Percentiles rank a stretch among this genome's conserved stretches.
Conservation (phyloP, 23 red algal genomes). For the Chondrus crispus region DNA sequence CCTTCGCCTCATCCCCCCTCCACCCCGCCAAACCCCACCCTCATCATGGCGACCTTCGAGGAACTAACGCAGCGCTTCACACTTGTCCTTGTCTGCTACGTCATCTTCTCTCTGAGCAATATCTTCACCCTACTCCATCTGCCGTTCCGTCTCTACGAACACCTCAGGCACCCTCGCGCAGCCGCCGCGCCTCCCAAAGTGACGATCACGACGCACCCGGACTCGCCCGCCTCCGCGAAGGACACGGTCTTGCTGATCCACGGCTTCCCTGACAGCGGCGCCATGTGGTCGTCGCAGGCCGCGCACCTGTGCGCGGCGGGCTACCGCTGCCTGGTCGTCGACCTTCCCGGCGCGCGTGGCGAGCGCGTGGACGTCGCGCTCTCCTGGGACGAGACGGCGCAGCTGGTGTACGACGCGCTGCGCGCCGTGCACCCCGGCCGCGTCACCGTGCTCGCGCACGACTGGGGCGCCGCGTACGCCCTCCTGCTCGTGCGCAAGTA, state of each 20-base stretch:
- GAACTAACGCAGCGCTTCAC: too few species aligned
- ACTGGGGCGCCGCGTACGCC: constrained; percentile 26
- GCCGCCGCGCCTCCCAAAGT: too few species aligned
- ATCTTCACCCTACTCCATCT: too few species aligned
- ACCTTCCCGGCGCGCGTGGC: not conserved
- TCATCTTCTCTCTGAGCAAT: too few species aligned
- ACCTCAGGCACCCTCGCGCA: too few species aligned
- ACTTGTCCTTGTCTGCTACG: too few species aligned
- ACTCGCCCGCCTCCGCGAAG: too few species aligned
- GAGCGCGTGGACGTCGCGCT: not conserved
- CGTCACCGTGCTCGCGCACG: constrained; percentile 30
- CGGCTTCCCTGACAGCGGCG: constrained; percentile 11
- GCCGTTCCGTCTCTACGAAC: too few species aligned
- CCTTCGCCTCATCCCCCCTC: too few species aligned
- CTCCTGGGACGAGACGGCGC: not conserved
- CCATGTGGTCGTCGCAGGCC: not conserved
- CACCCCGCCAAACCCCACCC: too few species aligned
- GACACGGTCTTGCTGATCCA: constrained; percentile 35
- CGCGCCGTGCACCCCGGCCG: not conserved
- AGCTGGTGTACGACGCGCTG: not conserved
- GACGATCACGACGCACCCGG: too few species aligned
- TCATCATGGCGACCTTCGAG: too few species aligned
- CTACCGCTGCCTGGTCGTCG: constrained; percentile 29
- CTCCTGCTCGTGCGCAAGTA: not conserved
- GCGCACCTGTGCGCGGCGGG: not conserved